phyloP scores from a whole-genome alignment of 2,329 filamentous ascomycete species.

The Botrytis sinoallii region DNA sequence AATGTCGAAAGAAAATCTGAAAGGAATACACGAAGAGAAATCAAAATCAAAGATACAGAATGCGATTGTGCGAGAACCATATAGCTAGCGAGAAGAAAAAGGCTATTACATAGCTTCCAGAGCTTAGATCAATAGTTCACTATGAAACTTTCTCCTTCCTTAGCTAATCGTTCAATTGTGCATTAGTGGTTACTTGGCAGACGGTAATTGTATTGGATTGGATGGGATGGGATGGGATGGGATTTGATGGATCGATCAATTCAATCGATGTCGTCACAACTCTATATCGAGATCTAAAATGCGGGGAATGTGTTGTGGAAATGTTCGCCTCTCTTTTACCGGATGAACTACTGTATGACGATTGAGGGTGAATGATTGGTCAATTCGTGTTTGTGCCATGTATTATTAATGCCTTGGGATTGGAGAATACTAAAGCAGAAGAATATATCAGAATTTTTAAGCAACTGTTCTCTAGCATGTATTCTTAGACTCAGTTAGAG shows the following conservation, averaged over 20 bases:
- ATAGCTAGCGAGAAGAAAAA: not conserved
- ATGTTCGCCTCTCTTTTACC: not conserved
- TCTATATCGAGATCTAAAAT: not conserved
- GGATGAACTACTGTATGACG: not conserved
- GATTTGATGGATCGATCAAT: not conserved
- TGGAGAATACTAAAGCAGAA: not conserved
- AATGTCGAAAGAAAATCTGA: not conserved
- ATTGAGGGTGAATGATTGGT: not conserved
- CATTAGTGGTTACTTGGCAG: not conserved
- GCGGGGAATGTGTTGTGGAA: not conserved
- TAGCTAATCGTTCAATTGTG: not conserved
- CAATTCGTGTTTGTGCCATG: not conserved
- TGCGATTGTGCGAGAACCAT: not conserved
- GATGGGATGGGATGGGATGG: too few species aligned
- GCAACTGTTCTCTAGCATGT: not conserved
- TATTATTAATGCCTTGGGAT: not conserved
- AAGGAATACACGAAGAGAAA: not conserved
- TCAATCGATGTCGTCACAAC: slow-evolving; percentile 8
- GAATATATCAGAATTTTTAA: not conserved
- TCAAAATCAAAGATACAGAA: not conserved
- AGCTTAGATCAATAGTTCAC: slow-evolving; percentile 1
- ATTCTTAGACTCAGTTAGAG: not conserved
- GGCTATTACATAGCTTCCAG: not conserved
- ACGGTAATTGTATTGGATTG: not conserved
- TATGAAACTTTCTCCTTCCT: not conserved